Conservation (phyloP, 192 early-diverging fungal species). For the Chytriomyces hyalinus region DNA sequence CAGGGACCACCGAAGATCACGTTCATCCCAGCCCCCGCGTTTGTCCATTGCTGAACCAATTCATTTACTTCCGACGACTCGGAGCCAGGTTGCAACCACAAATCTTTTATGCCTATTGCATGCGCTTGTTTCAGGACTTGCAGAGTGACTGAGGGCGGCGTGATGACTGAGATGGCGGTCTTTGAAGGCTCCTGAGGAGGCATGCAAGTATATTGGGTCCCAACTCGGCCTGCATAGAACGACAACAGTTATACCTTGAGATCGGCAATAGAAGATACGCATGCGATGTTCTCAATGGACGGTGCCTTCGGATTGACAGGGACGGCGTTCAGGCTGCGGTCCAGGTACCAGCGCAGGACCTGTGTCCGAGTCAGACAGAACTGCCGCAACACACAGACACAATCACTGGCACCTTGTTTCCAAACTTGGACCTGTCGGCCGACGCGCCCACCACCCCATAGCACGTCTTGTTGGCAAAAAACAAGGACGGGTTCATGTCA, state of each 20-base stretch:
- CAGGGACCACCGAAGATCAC: constrained; percentile 72
- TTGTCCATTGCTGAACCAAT: constrained; percentile 47
- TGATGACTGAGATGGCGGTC: constrained; percentile 70
- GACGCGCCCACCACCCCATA: constrained; percentile 80
- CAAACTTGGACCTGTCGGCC: constrained; percentile 74
- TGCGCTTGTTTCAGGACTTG: constrained; percentile 63
- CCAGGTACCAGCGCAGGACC: constrained; percentile 38
- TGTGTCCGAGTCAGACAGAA: neutral
- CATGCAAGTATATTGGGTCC: neutral
- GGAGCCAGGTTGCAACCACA: constrained; percentile 79
- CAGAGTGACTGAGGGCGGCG: constrained; percentile 69
- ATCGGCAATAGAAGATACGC: constrained; percentile 19
- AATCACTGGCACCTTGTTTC: constrained; percentile 85
- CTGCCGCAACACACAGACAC: neutral
- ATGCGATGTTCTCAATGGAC: constrained; percentile 22
- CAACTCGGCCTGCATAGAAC: too few relatives aligned
- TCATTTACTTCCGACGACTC: constrained; percentile 59
- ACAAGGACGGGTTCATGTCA: neutral
- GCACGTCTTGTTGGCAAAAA: constrained; percentile 15
- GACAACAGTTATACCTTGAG: neutral
- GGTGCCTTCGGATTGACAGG: constrained; percentile 48
- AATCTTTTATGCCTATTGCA: constrained; percentile 61
- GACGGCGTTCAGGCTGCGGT: constrained; percentile 34
- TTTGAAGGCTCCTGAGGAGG: constrained; percentile 16
- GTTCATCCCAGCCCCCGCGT: constrained; percentile 38